Base-by-base conservation (phyloP, 768 basidiomycete species). In the Clitopilus passeckerianus region DNA sequence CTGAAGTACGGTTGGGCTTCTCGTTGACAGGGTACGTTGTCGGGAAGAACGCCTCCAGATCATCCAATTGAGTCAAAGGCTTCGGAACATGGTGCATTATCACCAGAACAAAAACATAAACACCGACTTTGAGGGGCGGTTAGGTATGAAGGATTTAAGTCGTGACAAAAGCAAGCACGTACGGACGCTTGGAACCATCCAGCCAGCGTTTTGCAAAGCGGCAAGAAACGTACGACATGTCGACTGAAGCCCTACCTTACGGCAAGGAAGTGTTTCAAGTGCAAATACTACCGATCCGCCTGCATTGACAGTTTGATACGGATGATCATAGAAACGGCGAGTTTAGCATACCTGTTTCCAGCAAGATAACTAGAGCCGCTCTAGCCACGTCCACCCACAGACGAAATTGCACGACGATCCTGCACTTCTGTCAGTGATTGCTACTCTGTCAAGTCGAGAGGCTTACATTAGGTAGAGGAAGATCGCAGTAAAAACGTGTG, bases 341-440 rank as follows among this genome's bases (percentile, higher is more conserved):
- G 22, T 22, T 35, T 24, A 8, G 58, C 69, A 59, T 61, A 67
- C 73, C 71, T 61, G 68, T 64, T 67, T 73, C 70, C 56, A 71
- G 68, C n/a, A 71, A 46, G 46, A 76, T 60, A 56, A 75, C 62
- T 59, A 72, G 62, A 15, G 64, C 63, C 34, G 73, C 63, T 0
- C 74, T 71, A 50, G 68, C 66, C 52, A 69, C 74, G 60, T 77
- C 76, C 52, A 74, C 64, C 74, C 72, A 74, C 23, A 75, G 63
- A n/a, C 66, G 70, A 61, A 76, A 77, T 53, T 66, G 70, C 37
- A 76, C 71, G 35, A 77, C 73, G 22, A 75, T 71, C 77, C 76
- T 78, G 56, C 7, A 18, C 22, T 30, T 34, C 58, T 50, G 23
- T 53, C 34, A 53, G 23, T 53, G 6, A 16, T 24, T 22, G 53